Percentiles rank a stretch among this genome's conserved stretches.
Conservation (phyloP, 1,284 basidiomycete genomes). For the Sporisorium iseilematis-ciliati region DNA sequence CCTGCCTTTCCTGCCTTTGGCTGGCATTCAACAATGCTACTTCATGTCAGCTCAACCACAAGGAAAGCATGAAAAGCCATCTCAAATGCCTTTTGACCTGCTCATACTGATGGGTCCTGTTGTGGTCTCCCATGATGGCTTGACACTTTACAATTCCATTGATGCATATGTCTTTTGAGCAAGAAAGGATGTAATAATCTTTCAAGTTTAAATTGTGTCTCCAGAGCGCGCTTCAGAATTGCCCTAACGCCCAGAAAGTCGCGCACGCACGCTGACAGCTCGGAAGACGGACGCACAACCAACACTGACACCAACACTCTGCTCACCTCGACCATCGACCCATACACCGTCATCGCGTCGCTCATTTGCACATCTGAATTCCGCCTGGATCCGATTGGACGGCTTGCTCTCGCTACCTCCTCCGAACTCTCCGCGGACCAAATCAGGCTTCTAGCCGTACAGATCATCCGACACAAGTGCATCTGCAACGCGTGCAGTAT, state of each 20-base stretch:
- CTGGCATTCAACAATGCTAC: too few species aligned
- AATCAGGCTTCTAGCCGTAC: neutral
- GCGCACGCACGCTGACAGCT: constrained; percentile 8
- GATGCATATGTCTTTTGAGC: too few species aligned
- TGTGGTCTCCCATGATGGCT: too few species aligned
- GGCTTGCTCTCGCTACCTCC: neutral
- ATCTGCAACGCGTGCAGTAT: neutral
- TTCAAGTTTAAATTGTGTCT: too few species aligned
- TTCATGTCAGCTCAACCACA: too few species aligned
- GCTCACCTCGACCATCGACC: neutral
- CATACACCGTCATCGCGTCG: neutral
- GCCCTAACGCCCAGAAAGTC: neutral
- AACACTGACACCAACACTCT: constrained; percentile 32
- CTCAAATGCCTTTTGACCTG: too few species aligned
- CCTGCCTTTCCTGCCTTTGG: too few species aligned
- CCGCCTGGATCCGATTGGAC: neutral
- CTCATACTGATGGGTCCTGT: too few species aligned
- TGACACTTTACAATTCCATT: too few species aligned
- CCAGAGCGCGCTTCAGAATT: too few species aligned
- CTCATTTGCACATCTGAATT: neutral
- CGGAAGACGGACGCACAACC: constrained; percentile 9
- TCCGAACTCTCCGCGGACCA: neutral
- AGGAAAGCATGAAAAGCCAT: too few species aligned
- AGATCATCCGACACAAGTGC: neutral
- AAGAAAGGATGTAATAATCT: too few species aligned